Percentiles rank a stretch among this genome's conserved stretches.
These are phyloP conservation scores for Vinca minor DNA, from an alignment of 257 asterid species.

Conservation along the genomic window DNA sequence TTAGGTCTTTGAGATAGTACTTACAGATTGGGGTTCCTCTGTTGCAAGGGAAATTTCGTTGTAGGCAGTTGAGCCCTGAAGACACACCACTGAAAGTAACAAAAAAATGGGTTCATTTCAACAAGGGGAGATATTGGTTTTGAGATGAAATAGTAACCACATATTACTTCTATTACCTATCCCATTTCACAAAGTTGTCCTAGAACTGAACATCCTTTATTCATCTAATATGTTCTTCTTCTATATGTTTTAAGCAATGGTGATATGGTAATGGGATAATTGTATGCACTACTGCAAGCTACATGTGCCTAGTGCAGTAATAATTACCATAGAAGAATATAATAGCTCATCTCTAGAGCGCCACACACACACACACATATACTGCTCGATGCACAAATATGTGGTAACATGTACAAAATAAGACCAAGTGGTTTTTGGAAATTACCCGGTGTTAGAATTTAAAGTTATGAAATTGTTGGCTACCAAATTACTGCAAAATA, in stretches of 20 bases:
- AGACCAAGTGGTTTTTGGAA: background rate
- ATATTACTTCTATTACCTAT: background rate
- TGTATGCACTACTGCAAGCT: background rate
- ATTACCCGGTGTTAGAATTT: slow-evolving; percentile 44
- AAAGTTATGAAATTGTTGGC: slow-evolving; percentile 57
- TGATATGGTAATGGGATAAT: background rate
- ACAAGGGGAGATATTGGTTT: background rate
- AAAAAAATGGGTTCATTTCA: background rate
- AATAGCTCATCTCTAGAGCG: background rate
- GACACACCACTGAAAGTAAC: slow-evolving; percentile 37
- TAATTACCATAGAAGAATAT: background rate
- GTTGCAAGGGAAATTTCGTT: slow-evolving; percentile 54
- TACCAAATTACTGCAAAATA: slow-evolving; percentile 49
- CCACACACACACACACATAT: background rate
- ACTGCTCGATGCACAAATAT: background rate
- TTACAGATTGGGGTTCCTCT: slow-evolving; percentile 50
- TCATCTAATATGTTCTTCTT: background rate
- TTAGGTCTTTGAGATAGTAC: slow-evolving; percentile 12
- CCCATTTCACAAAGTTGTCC: background rate
- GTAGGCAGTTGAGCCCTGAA: slow-evolving; percentile 62
- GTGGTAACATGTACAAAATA: slow-evolving; percentile 1
- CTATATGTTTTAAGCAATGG: background rate
- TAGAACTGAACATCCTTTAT: too few species aligned
- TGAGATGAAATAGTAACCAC: slow-evolving; percentile 1
- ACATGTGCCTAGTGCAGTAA: background rate